Conservation (phyloP, 2,329 filamentous ascomycete species). For the Aureobasidium vineae region DNA sequence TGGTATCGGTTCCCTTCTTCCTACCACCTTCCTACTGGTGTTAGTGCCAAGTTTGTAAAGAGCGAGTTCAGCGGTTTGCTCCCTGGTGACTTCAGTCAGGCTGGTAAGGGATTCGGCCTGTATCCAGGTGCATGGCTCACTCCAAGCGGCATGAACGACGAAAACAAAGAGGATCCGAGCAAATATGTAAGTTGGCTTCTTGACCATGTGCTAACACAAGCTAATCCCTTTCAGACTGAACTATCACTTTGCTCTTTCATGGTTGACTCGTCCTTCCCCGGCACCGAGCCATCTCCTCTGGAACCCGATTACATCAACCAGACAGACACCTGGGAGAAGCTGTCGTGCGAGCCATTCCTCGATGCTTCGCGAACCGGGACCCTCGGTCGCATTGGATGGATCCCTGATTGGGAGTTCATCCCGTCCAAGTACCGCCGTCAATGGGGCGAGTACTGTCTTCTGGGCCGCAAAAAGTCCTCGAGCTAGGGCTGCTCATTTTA, state of each 20-base stretch:
- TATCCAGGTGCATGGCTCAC: constrained; percentile 82
- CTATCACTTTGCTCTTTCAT: constrained; percentile 75
- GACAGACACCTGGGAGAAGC: constrained; percentile 69
- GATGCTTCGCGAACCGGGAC: constrained; percentile 73
- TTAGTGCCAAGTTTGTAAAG: constrained; percentile 84
- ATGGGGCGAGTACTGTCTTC: constrained; percentile 87
- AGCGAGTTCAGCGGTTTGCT: constrained; percentile 87
- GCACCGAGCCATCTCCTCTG: constrained; percentile 56
- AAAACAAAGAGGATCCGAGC: constrained; percentile 77
- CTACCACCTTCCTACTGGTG: constrained; percentile 80
- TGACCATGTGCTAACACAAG: not conserved
- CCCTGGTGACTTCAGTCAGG: constrained; percentile 85
- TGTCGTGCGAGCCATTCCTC: constrained; percentile 75
- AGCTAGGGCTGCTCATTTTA: not conserved
- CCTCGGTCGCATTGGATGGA: constrained; percentile 74
- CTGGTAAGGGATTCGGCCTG: constrained; percentile 64
- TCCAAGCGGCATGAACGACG: constrained; percentile 84
- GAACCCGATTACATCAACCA: constrained; percentile 82
- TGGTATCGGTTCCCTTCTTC: constrained; percentile 98
- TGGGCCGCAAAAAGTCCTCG: constrained; percentile 55
- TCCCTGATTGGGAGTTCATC: constrained; percentile 69
- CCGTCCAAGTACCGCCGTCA: constrained; percentile 68
- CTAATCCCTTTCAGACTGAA: constrained; percentile 52
- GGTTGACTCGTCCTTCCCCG: constrained; percentile 79
- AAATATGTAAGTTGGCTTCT: constrained; percentile 67